Base-by-base conservation (phyloP, 306 rosid genomes). In the Cucurbita moschata region DNA sequence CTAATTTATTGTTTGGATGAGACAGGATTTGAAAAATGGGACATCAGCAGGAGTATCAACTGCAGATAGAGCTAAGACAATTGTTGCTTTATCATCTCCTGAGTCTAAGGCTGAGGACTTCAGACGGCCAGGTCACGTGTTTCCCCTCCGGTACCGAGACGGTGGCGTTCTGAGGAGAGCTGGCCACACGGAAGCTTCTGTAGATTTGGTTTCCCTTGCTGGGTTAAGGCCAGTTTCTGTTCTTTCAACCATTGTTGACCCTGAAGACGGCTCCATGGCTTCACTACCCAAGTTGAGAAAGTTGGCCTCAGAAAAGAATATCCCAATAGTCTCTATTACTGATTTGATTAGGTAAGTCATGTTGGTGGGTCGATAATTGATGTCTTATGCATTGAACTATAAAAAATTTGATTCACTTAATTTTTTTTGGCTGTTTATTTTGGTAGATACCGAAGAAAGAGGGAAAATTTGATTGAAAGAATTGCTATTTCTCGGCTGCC, bases 181-280 rank as follows among this genome's bases (percentile, higher is more conserved):
- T 12, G 98, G 92, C 71, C 98, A 92, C 68, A 92, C 96, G 0
- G 96, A 92, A 75, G 96, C 98, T 77, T 92, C 96, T 3, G 86
- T 92, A 10, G 96, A 92, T 80, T 81, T 92, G 54, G 92, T 90
- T 74, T 72, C 77, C 57, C 77, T 88, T 37, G 91, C 98, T 15
- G 98, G 96, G 23, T 73, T 88, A 54, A 77, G 78, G 1, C 86
- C 92, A 6, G 83, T 88, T 78, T 92, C 92, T 37, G 84, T 85
- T 82, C 88, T 92, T 72, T 90, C 98, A 0, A 80, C 86, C 72
- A 77, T 90, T 79, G 79, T 92, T 77, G 86, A 90, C 50, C 75
- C 72, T 18, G 78, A 83, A 5, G 90, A 85, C 78, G 90, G 96
- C 58, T 87, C 95, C 10, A 87, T 92, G 86, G 79, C 91, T 39